Base-by-base conservation (phyloP, 768 basidiomycete genomes). In the Boletus huronensis region DNA sequence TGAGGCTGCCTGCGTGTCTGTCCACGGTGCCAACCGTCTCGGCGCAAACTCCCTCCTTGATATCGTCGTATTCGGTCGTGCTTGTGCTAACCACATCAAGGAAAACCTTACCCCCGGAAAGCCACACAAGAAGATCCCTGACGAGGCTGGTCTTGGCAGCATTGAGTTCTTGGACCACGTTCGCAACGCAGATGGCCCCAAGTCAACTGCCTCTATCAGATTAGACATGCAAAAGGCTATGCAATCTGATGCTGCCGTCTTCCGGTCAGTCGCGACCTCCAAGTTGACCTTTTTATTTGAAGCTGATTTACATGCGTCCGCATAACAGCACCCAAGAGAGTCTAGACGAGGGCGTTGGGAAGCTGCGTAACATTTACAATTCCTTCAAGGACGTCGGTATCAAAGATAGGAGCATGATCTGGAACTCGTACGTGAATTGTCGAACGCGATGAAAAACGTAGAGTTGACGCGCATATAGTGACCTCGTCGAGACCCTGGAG, bases 321-420 rank as follows among this genome's bases (percentile, higher is more conserved):
- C 19, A 39, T 58, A 23, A 53, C 61, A 90, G 93, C 63, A 96
- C 93, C 28, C 94, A 97, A 69, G 72, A 83, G 59, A 85, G 85
- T 49, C 78, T 99, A 57, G 96, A 98, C 63, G 87, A 96, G 63
- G 97, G 97, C 74, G 94, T 98, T 26, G 65, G 82, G 73, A 94
- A 93, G 77, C 78, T 99, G 64, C 80, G 79, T 53, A 77, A 79
- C 39, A 93, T 98, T 63, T 95, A 95, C 80, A 84, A 88, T 68
- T 91, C 82, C 67, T 98, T 85, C 73, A 80, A 88, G 62, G 82
- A 96, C 41, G 90, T 99, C 60, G 91, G 95, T 50, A 91, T 97
- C 79, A 94, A 97, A 78, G 97, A 98, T 73, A 82, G 97, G 68
- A 93, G 91, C 74, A 91, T 98, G 95, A 97, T 98, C 73, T 99